Conservation (phyloP, 2,329 filamentous ascomycete genomes). For the Colletotrichum destructivum region DNA sequence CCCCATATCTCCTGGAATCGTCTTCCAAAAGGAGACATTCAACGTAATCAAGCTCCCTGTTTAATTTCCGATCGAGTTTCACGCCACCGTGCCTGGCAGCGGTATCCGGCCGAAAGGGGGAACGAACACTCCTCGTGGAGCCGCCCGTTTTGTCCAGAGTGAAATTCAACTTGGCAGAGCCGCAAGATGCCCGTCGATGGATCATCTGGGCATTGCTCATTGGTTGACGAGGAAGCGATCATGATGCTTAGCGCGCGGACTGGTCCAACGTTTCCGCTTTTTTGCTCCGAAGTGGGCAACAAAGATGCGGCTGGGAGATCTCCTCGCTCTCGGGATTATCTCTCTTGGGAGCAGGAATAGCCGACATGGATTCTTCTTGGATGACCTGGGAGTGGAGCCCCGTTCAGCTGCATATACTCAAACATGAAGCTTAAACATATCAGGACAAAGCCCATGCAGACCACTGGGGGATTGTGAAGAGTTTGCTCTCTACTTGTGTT, state of each 20-base stretch:
- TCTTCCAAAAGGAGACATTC: conserved; percentile 4
- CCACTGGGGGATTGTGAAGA: neutral
- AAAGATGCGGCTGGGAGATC: neutral
- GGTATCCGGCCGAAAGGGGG: neutral
- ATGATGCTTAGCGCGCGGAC: neutral
- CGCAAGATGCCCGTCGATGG: conserved; percentile 1
- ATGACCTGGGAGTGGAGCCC: neutral
- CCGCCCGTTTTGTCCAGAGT: conserved; percentile 9
- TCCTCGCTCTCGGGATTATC: neutral
- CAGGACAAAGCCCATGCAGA: neutral
- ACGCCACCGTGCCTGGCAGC: neutral
- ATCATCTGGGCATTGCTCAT: neutral
- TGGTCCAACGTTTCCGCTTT: neutral
- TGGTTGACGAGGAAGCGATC: neutral
- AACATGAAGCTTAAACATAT: neutral
- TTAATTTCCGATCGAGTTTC: conserved; percentile 23
- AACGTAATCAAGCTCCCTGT: neutral
- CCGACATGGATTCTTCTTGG: neutral
- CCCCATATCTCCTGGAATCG: neutral
- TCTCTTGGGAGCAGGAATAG: neutral
- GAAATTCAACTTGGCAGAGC: conserved; percentile 11
- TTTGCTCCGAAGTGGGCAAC: neutral
- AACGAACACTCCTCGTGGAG: neutral
- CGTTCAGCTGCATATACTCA: neutral
- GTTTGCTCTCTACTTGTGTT: no score